Base-by-base conservation (phyloP, 257 asterid genomes). In the Fraxinus excelsior region DNA sequence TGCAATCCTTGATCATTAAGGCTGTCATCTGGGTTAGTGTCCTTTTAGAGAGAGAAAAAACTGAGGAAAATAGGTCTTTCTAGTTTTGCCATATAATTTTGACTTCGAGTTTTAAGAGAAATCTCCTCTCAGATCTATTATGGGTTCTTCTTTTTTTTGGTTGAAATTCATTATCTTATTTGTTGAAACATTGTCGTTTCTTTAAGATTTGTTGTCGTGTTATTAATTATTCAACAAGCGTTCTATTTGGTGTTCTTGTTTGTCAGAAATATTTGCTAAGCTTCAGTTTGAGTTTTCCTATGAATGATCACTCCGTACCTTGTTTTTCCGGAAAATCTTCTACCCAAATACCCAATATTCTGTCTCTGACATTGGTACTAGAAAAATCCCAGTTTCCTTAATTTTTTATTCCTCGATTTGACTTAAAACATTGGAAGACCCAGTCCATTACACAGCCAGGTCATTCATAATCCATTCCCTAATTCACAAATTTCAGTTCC, bases 381-480 rank as follows among this genome's bases (percentile, higher is more conserved):
- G 84, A 51, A 53, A 78, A 53, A 80, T 84, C 85, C 78, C 78
- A 42, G 80, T 85, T 84, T 76, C 85, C 79, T 49, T 23, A 73
- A 35, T 28, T 58, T 25, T 71, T 76, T 21, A 75, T 5, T 46
- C 67, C 80, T 80, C 77, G 6, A 77, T 75, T 71, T 64, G 67
- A 38, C 69, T 35, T 75, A 37, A 74, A 83, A 76, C 83, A 75
- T 86, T n/a, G 89, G 82, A 84, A 84, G 76, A 31, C 76, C 79
- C 69, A 81, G 81, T 78, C 83, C 70, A 73, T 74, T 70, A 35
- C 80, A 70, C 72, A 60, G 69, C 84, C 85, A 85, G 89, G 86
- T 86, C 81, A 86, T 87, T 83, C 80, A 70, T 76, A 21, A 66
- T 83, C 78, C 53, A 74, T 81, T 73, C 85, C 85, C 82, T 72